Evolutionary conservation across 768 basidiomycete species (phyloP), one percentile per base, ranked within the genome.

Genomic region (Leucosporidium scottii): DNA sequence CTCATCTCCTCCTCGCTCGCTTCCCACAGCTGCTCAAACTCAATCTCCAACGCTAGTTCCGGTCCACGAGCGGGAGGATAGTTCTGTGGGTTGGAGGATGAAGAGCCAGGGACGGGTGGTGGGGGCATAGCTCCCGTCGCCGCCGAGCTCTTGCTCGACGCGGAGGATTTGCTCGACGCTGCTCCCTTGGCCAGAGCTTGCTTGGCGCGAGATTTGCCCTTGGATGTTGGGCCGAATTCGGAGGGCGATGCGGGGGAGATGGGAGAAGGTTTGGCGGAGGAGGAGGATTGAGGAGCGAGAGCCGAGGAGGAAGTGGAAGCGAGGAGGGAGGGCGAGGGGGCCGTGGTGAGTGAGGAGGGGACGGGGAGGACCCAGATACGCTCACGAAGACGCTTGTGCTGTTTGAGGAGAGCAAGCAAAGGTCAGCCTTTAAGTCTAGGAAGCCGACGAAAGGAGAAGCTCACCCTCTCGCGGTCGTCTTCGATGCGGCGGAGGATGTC

Each of bases 1-100:
- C 76, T 91, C 34, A 82, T 90, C 53, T 87, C 88, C 25, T 93
- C 89, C 55, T 58, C 53, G 3, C 13, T 58, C 30, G 62, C 59
- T 78, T 88, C 86, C 48, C 90, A 93, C 76, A 75, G 58, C 64
- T 78, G 78, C 67, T 81, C 80, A 71, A 81, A 81, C 70, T 81
- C 81, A 34, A 79, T 74, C 51, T 81, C 78, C 48, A 80, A 48
- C 13, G 74, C 74, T 13, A 65, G 59, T 18, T 70, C 74, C 6
- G 63, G 61, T 2, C 65, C 62, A 44, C 39, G 39, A 15, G 39
- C 39, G 39, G 39, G 39, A 44, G 39, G 39, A 13, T 44, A 44
- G 39, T 10, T 44, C 15, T 44, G 39, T 8, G 13, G 2, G 39
- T 44, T 44, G 39, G 39, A 44, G 13, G 39, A 44, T 6, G 39